phyloP scores from a whole-genome alignment of 257 asterid species.

The Prunella vulgaris region DNA sequence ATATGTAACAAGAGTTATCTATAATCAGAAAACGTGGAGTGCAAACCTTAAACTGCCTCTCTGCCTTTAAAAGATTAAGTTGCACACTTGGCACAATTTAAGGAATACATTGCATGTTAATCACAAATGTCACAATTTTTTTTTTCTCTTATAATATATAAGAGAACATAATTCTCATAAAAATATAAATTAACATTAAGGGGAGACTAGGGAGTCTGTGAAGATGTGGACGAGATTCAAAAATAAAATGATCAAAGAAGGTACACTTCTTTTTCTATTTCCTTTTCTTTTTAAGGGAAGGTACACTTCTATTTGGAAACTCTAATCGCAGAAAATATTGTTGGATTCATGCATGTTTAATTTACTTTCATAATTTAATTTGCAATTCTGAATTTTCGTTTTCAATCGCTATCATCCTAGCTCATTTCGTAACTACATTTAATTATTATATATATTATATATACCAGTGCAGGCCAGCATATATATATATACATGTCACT shows the following conservation, averaged over 20 bases:
- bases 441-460: no score
- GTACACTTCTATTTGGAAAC: not conserved
- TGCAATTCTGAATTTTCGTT: not conserved
- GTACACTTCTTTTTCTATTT: no score
- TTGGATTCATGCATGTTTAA: not conserved
- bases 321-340: not conserved
- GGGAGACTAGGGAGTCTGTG: not conserved
- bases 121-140: not conserved
- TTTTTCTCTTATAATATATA: not conserved
- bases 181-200: not conserved
- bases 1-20: not conserved
- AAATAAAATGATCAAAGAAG: constrained; percentile 29
- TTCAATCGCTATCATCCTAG: not conserved
- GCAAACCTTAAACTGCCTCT: not conserved
- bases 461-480: no score
- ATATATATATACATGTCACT: no score
- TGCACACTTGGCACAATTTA: not conserved
- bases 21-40: not conserved
- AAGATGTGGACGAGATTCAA: constrained; percentile 41
- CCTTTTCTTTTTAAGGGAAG: no score
- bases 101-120: not conserved
- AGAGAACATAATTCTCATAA: not conserved
- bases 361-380: not conserved
- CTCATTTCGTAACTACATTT: no score
- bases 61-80: not conserved